phyloP scores from a whole-genome alignment of 169 alveolate genomes.

The Cryptosporidium canis region DNA sequence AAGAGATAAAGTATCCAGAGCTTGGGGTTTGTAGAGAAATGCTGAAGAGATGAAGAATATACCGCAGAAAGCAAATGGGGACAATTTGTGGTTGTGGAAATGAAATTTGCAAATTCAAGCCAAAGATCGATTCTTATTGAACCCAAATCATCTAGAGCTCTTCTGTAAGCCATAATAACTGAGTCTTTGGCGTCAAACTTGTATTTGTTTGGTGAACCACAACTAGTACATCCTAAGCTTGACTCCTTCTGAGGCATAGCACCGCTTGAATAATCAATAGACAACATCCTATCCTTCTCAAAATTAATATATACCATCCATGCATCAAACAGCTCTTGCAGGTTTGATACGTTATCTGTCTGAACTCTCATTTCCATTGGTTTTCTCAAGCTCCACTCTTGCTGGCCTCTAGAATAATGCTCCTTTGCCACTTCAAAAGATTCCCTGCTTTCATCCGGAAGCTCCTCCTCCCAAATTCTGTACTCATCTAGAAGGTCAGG shows the following conservation, averaged over 20 bases:
- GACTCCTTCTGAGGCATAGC: constrained; percentile 2
- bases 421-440: constrained; percentile 34
- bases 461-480: constrained; percentile 73
- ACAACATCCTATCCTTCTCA: constrained; percentile 64
- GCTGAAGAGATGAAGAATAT: constrained; percentile 42
- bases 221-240: neutral
- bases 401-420: constrained; percentile 37
- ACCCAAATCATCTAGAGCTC: constrained; percentile 68
- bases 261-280: constrained; percentile 54
- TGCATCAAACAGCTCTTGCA: constrained; percentile 61
- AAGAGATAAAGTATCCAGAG: constrained; percentile 44
- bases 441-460: constrained; percentile 16
- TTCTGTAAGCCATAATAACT: constrained; percentile 67
- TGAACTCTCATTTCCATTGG: constrained; percentile 64
- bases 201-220: neutral
- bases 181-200: constrained; percentile 36
- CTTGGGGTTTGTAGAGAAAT: constrained; percentile 24
- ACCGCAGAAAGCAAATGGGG: constrained; percentile 38
- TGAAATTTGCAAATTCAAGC: constrained; percentile 66
- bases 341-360: constrained; percentile 59
- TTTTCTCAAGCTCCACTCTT: constrained; percentile 58
- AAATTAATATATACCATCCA: constrained; percentile 62
- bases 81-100: constrained; percentile 58
- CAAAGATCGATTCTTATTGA: constrained; percentile 65
- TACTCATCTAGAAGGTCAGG: constrained; percentile 77